Conservation (phyloP, 2,329 filamentous ascomycete genomes). For the Epichloe brachyelytri region DNA sequence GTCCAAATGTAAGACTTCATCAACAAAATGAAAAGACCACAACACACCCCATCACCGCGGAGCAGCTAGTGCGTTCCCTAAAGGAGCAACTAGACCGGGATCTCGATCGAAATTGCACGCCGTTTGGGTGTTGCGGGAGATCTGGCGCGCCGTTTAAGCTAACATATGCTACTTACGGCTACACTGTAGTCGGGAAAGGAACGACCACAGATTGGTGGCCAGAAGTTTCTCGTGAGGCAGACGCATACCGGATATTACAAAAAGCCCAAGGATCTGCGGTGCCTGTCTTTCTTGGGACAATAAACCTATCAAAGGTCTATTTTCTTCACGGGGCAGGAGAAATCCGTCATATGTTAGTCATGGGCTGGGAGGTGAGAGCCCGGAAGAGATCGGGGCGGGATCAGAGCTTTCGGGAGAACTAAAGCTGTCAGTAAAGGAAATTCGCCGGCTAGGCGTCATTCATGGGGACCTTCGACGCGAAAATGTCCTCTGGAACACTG, state of each 20-base stretch:
- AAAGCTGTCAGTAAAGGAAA: not conserved
- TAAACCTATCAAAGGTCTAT: not conserved
- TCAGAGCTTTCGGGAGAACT: not conserved
- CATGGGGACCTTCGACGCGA: not conserved
- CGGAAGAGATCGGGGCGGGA: not conserved
- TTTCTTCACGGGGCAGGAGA: constrained; percentile 1
- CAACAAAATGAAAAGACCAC: not conserved
- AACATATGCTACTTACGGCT: constrained; percentile 1
- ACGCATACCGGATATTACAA: not conserved
- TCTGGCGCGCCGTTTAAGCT: constrained; percentile 4
- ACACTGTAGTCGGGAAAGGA: constrained; percentile 5
- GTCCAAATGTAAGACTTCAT: constrained; percentile 1
- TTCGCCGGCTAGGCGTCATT: not conserved
- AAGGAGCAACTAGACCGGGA: constrained; percentile 1
- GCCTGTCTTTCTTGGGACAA: constrained; percentile 5
- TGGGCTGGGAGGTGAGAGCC: constrained; percentile 1
- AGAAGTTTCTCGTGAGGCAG: constrained; percentile 1
- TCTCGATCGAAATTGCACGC: constrained; percentile 1
- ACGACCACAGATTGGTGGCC: not conserved
- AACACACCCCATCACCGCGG: not conserved
- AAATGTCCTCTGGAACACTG: not conserved
- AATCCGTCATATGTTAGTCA: constrained; percentile 4
- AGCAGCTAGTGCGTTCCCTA: not conserved
- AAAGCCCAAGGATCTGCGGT: constrained; percentile 1
- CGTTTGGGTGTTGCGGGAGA: not conserved